Base-by-base conservation (phyloP, 306 rosid species). In the Prunus mongolica region DNA sequence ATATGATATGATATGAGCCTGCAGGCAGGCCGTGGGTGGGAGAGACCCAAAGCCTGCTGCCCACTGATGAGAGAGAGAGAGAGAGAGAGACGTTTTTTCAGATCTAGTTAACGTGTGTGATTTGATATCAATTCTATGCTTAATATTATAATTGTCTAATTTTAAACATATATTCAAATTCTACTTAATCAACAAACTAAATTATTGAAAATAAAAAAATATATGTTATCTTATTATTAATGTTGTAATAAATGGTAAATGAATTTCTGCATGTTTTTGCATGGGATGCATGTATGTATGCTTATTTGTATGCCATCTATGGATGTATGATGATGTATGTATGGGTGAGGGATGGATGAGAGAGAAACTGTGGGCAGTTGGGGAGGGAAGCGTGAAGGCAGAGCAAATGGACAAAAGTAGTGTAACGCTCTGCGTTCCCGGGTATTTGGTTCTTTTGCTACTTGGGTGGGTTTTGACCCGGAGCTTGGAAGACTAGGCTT, bases 301-400 rank as follows among this genome's bases (percentile, higher is more conserved):
- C 57, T n/a, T 63, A 51, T 14, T 27, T 51, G 58, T 18, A n/a
- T 47, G 28, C 10, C 13, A 38, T 19, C 2, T 3, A 12, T 57
- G 12, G 28, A 77, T 60, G 16, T 46, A 64, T 34, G 12, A 25
- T 8, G 7, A 13, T 19, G 30, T 38, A 38, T 65, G 69, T 6
- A 44, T 18, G 72, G 13, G 69, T 25, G 45, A 16, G 25, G 3
- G 52, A 49, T 34, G 56, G 51, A 38, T 56, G 65, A 66, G 51
- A 25, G 5, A 30, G 22, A 60, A 38, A 60, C n/a, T 15, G 73
- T 22, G 69, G 41, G 77, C 58, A 34, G 49, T 12, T 8, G 63
- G 52, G 56, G 51, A 12, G 80, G 75, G 51, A 70, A 56, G 72
- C 78, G 76, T 74, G 70, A 69, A 65, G 68, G 62, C 46, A 51